phyloP scores from a whole-genome alignment of 495 filamentous ascomycete species.

The Aspergillus mulundensis region DNA sequence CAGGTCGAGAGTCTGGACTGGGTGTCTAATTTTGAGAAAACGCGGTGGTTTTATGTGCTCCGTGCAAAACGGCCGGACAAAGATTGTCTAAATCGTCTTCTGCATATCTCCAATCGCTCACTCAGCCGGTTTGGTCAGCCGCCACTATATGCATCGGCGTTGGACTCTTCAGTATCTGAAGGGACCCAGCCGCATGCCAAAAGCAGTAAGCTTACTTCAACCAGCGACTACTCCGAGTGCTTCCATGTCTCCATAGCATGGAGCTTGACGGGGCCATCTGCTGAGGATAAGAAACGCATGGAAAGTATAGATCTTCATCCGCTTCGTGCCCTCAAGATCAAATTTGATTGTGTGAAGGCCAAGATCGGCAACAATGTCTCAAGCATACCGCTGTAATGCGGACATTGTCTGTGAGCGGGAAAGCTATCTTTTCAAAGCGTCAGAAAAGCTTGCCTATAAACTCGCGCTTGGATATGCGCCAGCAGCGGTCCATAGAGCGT shows the following conservation, averaged over 20 bases:
- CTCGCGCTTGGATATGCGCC: no score
- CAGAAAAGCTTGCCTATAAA: no score
- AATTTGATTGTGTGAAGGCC: conserved; percentile 53
- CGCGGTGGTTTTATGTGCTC: conserved; percentile 84
- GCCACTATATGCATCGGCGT: conserved; percentile 54
- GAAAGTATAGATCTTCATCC: conserved; percentile 28
- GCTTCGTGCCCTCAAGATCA: conserved; percentile 21
- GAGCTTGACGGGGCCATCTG: conserved; percentile 46
- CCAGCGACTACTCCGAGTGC: conserved; percentile 40
- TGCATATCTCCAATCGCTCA: conserved; percentile 60
- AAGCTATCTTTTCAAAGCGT: no score
- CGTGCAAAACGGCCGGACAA: conserved; percentile 45
- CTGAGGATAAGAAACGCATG: conserved; percentile 24
- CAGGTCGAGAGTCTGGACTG: conserved; percentile 50
- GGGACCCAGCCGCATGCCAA: background rate
- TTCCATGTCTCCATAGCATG: conserved; percentile 86
- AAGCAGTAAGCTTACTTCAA: conserved; percentile 1
- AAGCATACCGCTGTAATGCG: conserved; percentile 41
- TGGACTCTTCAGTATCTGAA: background rate
- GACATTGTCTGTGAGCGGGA: background rate
- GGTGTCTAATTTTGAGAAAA: conserved; percentile 69
- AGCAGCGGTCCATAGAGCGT: no score
- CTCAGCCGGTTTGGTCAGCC: conserved; percentile 62
- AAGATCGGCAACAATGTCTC: conserved; percentile 75
- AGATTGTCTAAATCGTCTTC: conserved; percentile 58